Evolutionary conservation across 257 asterid species (phyloP).

Genomic region (Eustoma russellianum): DNA sequence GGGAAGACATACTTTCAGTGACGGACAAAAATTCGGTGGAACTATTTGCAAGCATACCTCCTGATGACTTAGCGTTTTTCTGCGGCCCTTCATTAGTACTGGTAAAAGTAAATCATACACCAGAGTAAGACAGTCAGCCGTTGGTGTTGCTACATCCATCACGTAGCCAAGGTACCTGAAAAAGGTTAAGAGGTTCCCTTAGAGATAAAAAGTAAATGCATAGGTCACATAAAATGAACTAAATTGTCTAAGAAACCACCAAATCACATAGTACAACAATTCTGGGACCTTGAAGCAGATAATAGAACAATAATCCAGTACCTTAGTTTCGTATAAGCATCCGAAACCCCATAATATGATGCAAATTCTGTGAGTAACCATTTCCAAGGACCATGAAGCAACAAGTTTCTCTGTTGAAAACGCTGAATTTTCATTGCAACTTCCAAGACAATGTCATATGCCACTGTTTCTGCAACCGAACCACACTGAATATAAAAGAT

Average conservation of each 20-base stretch:
- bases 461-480: constrained; percentile 49
- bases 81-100: constrained; percentile 39
- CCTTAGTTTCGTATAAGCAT: constrained; percentile 48
- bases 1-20: neutral
- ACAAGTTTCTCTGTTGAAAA: constrained; percentile 37
- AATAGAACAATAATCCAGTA: constrained; percentile 1
- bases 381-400: constrained; percentile 44
- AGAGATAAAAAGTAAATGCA: neutral
- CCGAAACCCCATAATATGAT: constrained; percentile 45
- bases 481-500: constrained; percentile 29
- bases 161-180: constrained; percentile 47
- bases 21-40: neutral
- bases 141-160: constrained; percentile 55
- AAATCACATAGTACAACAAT: constrained; percentile 1
- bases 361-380: constrained; percentile 47
- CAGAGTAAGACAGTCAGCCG: constrained; percentile 37
- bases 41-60: constrained; percentile 20
- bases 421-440: constrained; percentile 42
- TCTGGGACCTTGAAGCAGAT: constrained; percentile 6
- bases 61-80: constrained; percentile 41
- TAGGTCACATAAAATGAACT: neutral
- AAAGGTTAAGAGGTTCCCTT: neutral
- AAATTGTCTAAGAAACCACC: neutral
- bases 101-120: constrained; percentile 32
- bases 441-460: constrained; percentile 42